Evolutionary conservation across 345 rosid genomes (phyloP).

Genomic region (Gossypium ekmanianum): DNA sequence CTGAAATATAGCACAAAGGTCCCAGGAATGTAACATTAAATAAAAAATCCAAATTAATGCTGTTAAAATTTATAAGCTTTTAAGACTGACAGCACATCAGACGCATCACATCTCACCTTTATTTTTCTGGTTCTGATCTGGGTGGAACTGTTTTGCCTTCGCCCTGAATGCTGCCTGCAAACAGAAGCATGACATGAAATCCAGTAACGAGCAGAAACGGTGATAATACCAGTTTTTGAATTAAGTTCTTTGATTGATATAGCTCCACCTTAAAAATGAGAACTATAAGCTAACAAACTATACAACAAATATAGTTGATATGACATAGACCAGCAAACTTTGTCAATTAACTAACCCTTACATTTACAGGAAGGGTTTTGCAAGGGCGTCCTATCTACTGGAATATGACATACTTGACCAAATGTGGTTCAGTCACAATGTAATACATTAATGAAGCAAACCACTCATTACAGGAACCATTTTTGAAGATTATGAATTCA

Average conservation of each 20-base stretch:
- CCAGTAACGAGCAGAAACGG: background rate
- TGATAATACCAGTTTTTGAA: background rate
- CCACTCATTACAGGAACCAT: background rate
- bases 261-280: background rate
- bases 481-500: background rate
- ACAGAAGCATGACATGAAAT: background rate
- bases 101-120: conserved; percentile 46
- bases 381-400: background rate
- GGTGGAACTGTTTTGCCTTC: conserved; percentile 89
- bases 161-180: conserved; percentile 84
- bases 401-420: background rate
- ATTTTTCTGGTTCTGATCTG: conserved; percentile 89
- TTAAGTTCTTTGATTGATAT: background rate
- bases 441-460: background rate
- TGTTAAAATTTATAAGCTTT: background rate
- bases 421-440: background rate
- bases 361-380: background rate
- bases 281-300: background rate
- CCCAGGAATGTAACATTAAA: background rate
- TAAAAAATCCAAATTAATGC: background rate
- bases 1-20: conserved; percentile 39
- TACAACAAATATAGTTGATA: background rate
- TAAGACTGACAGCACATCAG: background rate
- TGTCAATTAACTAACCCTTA: background rate
- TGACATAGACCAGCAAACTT: background rate